These are phyloP conservation scores for Aspergillus fumigatiaffinis DNA, from an alignment of 2,329 filamentous ascomycete species.

Conservation along the genomic window DNA sequence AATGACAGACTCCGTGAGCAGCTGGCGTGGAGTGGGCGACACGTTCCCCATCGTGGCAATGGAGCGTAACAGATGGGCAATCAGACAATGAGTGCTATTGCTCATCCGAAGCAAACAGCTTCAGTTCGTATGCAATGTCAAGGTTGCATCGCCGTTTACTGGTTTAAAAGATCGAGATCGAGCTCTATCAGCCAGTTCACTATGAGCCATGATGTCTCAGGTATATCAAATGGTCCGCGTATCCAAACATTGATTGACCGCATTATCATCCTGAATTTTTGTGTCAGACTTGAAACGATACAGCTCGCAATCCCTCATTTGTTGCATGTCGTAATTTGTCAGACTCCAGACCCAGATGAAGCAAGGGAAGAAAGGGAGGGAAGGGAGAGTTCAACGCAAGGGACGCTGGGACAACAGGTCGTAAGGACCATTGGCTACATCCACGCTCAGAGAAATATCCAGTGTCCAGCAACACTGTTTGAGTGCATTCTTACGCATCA, in stretches of 20 bases:
- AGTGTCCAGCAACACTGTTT: background rate
- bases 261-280: background rate
- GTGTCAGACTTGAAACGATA: background rate
- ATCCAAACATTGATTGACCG: background rate
- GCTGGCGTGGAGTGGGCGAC: constrained; percentile 27
- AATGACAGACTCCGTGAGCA: constrained; percentile 25
- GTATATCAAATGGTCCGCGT: background rate
- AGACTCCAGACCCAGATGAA: background rate
- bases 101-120: background rate
- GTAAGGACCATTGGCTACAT: background rate
- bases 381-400: constrained; percentile 5
- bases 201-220: background rate
- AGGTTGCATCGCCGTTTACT: background rate
- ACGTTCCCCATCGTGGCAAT: constrained; percentile 23
- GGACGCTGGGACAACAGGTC: background rate
- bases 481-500: background rate
- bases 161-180: background rate
- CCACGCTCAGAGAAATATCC: background rate
- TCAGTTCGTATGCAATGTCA: background rate
- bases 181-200: background rate
- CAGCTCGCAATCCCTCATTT: background rate
- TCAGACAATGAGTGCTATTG: background rate
- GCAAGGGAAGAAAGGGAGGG: constrained; percentile 3
- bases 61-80: background rate
- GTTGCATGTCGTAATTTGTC: background rate